Percentiles rank a stretch among this genome's conserved stretches.
Conservation (phyloP, 441 rosid species). For the Oxalis stricta region DNA sequence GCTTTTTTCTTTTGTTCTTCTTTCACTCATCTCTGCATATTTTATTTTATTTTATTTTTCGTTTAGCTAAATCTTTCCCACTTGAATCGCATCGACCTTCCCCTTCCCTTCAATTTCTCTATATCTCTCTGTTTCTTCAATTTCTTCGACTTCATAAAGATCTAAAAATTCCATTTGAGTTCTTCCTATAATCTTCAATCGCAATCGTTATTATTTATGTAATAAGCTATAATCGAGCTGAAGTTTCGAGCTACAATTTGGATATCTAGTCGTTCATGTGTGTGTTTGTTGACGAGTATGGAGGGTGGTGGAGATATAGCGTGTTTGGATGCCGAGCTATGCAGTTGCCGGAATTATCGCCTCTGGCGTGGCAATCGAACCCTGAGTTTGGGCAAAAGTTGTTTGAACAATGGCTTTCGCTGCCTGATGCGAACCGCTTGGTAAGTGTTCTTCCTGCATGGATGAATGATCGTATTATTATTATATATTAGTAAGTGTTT, state of each 20-base stretch:
- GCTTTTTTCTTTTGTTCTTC: conserved; percentile 3
- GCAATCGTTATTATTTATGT: no score
- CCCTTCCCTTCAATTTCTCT: conserved; percentile 1
- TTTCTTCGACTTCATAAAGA: conserved; percentile 18
- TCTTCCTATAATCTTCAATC: no score
- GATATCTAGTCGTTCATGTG: conserved; percentile 12
- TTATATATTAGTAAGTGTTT: no score
- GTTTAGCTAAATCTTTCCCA: conserved; percentile 8
- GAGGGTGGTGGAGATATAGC: conserved; percentile 54
- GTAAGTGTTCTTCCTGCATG: conserved; percentile 15
- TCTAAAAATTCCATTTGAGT: conserved; percentile 40
- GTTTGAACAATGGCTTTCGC: conserved; percentile 90
- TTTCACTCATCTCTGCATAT: conserved; percentile 11
- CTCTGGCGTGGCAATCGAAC: conserved; percentile 49
- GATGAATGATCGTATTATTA: no score
- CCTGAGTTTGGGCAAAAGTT: conserved; percentile 63
- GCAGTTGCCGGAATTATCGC: conserved; percentile 75
- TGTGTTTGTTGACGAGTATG: conserved; percentile 28
- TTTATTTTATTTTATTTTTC: no score
- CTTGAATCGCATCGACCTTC: conserved; percentile 19
- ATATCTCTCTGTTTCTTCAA: conserved; percentile 10
- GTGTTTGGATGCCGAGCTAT: conserved; percentile 68
- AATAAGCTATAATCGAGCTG: neutral
- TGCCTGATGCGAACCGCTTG: conserved; percentile 80
- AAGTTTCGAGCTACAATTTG: conserved; percentile 4